Evolutionary conservation across 495 filamentous ascomycete species (phyloP).

Genomic region (Xylaria longipes): DNA sequence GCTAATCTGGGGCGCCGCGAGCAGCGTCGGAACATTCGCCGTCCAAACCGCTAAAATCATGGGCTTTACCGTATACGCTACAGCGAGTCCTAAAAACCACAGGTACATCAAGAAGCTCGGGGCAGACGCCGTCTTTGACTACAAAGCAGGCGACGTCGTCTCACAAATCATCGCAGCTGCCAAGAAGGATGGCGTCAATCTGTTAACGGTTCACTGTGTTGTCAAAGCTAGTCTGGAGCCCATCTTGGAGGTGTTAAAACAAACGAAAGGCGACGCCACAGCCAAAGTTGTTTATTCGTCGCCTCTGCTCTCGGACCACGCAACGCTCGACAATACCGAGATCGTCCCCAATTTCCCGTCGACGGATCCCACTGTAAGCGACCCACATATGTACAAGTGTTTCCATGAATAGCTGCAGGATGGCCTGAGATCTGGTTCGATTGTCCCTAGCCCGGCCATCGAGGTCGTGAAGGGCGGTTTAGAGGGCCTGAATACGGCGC

Average conservation of each 20-base stretch:
- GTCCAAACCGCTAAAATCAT: constrained; percentile 51
- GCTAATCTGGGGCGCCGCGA: constrained; percentile 58
- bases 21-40: constrained; percentile 49
- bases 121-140: background rate
- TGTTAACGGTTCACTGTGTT: background rate
- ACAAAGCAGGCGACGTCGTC: background rate
- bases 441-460: background rate
- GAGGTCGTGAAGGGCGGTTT: background rate
- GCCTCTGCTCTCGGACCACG: background rate
- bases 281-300: background rate
- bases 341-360: background rate
- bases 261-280: background rate
- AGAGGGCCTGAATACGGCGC: background rate
- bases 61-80: constrained; percentile 57
- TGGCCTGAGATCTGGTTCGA: background rate
- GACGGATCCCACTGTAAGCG: background rate
- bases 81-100: constrained; percentile 44
- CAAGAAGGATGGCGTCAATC: background rate
- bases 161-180: background rate
- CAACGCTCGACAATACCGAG: background rate
- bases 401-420: background rate
- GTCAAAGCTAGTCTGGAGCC: background rate
- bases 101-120: background rate
- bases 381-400: background rate
- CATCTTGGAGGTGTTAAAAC: background rate